These are phyloP conservation scores for Catenaria anguillulae DNA, from an alignment of 371 early-diverging fungal species.

Conservation along the genomic window DNA sequence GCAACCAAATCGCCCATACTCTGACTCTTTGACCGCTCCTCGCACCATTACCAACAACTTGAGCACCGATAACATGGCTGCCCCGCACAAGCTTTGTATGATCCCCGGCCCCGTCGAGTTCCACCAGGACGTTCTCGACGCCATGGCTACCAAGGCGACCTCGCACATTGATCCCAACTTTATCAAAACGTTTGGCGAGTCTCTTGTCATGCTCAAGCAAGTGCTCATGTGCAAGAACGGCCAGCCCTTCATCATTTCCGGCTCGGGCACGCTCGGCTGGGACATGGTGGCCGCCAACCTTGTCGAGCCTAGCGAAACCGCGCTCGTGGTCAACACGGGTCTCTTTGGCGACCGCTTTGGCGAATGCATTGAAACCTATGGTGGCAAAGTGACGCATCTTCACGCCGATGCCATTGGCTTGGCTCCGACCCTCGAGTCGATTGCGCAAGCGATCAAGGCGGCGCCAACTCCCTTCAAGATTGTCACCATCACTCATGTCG, in stretches of 20 bases:
- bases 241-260: constrained; percentile 87
- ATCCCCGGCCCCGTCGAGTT: constrained; percentile 92
- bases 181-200: constrained; percentile 68
- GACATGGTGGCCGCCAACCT: constrained; percentile 85
- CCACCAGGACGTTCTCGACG: constrained; percentile 67
- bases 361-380: constrained; percentile 79
- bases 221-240: constrained; percentile 64
- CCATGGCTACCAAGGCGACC: constrained; percentile 79
- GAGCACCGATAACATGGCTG: too few species aligned
- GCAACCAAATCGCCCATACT: too few species aligned
- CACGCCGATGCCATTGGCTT: constrained; percentile 47
- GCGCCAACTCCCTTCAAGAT: constrained; percentile 62
- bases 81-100: constrained; percentile 68
- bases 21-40: too few species aligned
- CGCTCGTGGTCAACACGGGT: constrained; percentile 80
- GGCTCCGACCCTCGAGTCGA: constrained; percentile 31
- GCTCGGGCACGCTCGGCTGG: constrained; percentile 91
- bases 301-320: constrained; percentile 72
- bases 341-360: constrained; percentile 91
- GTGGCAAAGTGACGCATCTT: constrained; percentile 64
- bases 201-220: constrained; percentile 64
- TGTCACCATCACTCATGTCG: constrained; percentile 86
- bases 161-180: constrained; percentile 87
- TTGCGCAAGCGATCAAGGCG: constrained; percentile 36
- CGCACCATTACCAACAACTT: too few species aligned